Evolutionary conservation across 192 early-diverging fungal genomes (phyloP).

Genomic region (Linnemannia schmuckeri): DNA sequence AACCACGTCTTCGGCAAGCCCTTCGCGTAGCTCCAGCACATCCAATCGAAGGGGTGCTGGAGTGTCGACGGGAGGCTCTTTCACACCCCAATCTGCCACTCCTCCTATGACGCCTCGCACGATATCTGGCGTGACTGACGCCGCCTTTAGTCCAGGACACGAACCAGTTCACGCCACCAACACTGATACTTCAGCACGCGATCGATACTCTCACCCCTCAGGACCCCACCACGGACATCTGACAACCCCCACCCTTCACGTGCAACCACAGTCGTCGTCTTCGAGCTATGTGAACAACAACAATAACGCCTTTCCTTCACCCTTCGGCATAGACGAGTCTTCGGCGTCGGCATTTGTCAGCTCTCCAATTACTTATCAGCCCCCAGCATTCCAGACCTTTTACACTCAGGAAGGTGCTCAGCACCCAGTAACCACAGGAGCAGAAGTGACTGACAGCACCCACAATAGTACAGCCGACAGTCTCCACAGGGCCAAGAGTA

Average conservation of each 20-base stretch:
- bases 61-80: constrained; percentile 30
- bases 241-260: not conserved
- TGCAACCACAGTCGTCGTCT: not conserved
- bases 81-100: constrained; percentile 39
- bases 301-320: not conserved
- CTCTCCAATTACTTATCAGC: constrained; percentile 34
- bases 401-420: not conserved
- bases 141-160: not conserved
- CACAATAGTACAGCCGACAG: constrained; percentile 2
- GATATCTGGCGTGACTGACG: not conserved
- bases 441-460: not conserved
- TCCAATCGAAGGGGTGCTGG: constrained; percentile 30
- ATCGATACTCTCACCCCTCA: constrained; percentile 9
- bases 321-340: not conserved
- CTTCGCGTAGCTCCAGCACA: constrained; percentile 53
- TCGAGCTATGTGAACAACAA: not conserved
- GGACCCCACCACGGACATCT: not conserved
- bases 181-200: constrained; percentile 1
- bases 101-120: constrained; percentile 43
- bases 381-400: not conserved
- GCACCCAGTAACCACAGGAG: constrained; percentile 15
- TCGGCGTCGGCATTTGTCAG: constrained; percentile 23
- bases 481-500: not conserved
- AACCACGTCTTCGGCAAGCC: constrained; percentile 40
- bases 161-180: not conserved